Conservation (phyloP, 495 filamentous ascomycete genomes). For the Margaritispora aquatica region DNA sequence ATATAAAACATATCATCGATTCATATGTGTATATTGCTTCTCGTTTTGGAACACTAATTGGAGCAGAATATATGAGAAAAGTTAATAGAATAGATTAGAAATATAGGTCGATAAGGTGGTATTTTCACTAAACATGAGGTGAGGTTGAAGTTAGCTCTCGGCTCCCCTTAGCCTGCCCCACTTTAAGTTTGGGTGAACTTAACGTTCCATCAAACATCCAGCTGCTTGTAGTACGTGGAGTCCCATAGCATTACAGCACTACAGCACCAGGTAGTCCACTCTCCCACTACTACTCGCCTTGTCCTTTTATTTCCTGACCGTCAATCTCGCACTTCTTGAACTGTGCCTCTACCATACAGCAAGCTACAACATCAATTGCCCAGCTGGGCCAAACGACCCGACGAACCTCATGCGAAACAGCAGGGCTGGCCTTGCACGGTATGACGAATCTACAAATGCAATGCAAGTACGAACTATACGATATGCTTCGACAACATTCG, state of each 20-base stretch:
- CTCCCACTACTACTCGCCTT: too few species aligned
- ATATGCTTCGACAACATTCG: neutral
- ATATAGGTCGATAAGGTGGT: neutral
- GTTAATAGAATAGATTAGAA: too few species aligned
- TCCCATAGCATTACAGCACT: neutral
- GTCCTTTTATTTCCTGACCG: too few species aligned
- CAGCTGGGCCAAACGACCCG: neutral
- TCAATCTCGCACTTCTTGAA: neutral
- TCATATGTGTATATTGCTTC: too few species aligned
- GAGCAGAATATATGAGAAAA: too few species aligned
- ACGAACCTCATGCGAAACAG: neutral
- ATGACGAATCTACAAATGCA: neutral
- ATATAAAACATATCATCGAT: neutral
- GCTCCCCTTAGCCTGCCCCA: neutral
- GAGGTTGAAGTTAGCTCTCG: neutral
- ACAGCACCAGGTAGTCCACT: too few species aligned
- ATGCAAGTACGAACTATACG: neutral
- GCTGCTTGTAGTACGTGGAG: neutral
- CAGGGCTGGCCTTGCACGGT: neutral
- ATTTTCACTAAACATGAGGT: too few species aligned
- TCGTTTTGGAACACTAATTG: too few species aligned
- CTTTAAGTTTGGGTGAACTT: neutral
- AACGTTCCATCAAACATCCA: neutral
- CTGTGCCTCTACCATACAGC: neutral
- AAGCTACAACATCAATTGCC: neutral